A percentile compares a stretch with the other conserved stretches of the same genome.
phyloP scores from a whole-genome alignment of 176 grass and related monocot genomes.

The Aegilops umbellulata region DNA sequence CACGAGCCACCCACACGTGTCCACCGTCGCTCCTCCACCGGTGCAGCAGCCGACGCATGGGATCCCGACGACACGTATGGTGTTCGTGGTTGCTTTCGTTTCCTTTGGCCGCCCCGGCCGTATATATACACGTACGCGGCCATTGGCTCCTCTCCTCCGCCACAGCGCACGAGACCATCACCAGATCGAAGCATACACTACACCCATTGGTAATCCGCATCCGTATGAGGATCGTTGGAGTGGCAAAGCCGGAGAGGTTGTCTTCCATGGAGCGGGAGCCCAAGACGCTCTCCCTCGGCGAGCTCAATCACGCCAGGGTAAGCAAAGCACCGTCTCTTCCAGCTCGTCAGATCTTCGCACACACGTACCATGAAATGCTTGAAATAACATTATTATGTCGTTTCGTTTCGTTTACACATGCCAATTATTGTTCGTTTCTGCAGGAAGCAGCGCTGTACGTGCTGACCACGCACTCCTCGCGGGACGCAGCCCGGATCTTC shows the following conservation, averaged over 20 bases:
- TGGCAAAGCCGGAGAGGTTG: background rate
- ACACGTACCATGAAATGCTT: no score
- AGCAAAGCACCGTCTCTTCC: background rate
- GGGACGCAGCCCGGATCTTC: slow-evolving; percentile 6
- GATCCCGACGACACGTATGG: background rate
- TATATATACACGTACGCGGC: background rate
- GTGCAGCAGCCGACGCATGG: background rate
- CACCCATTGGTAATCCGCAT: background rate
- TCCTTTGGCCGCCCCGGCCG: background rate
- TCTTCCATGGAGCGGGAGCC: background rate
- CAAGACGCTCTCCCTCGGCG: slow-evolving; percentile 9
- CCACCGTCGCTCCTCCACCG: background rate
- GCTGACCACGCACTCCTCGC: background rate
- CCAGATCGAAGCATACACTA: background rate
- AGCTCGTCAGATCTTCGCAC: no score
- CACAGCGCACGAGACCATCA: background rate
- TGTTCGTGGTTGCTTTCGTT: background rate
- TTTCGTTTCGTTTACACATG: background rate
- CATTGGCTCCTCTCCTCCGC: background rate
- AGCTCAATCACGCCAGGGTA: background rate
- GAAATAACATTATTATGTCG: no score
- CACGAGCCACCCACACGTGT: background rate
- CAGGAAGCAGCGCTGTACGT: slow-evolving; percentile 22
- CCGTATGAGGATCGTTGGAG: background rate
- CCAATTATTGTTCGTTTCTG: background rate